phyloP scores from a whole-genome alignment of 2,329 filamentous ascomycete genomes.

The Aspergillus jensenii region DNA sequence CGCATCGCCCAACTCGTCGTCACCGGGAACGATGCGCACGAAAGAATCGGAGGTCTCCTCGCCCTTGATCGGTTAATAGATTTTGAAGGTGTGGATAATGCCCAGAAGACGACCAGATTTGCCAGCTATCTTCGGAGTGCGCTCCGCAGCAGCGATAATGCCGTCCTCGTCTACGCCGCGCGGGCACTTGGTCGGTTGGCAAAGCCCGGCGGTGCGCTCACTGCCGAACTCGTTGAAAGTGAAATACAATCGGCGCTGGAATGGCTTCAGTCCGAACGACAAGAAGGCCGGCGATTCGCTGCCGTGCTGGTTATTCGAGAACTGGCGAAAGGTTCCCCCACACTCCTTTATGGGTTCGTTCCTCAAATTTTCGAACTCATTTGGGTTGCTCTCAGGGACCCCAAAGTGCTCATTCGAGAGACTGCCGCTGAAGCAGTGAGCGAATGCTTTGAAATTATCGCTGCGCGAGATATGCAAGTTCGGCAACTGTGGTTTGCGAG shows the following conservation, averaged over 20 bases:
- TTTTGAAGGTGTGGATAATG: constrained; percentile 91
- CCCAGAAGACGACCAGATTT: constrained; percentile 91
- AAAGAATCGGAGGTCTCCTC: constrained; percentile 87
- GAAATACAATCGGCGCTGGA: constrained; percentile 96
- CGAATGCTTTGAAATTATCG: constrained; percentile 93
- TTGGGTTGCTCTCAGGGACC: constrained; percentile 89
- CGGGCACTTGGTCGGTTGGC: constrained; percentile 87
- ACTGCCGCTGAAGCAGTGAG: constrained; percentile 91
- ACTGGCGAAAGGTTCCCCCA: constrained; percentile 87
- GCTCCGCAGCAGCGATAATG: constrained; percentile 84
- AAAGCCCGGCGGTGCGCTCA: constrained; percentile 86
- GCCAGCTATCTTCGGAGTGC: constrained; percentile 86
- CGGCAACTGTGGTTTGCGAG: constrained; percentile 85
- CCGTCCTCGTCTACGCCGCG: constrained; percentile 86
- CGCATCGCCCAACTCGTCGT: constrained; percentile 73
- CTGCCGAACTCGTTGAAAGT: constrained; percentile 92
- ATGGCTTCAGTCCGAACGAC: constrained; percentile 92
- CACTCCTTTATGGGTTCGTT: constrained; percentile 92
- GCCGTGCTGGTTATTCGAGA: constrained; percentile 89
- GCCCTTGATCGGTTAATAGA: constrained; percentile 92
- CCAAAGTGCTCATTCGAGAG: constrained; percentile 85
- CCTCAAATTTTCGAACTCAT: constrained; percentile 94
- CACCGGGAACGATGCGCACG: constrained; percentile 80
- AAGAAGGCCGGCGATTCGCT: constrained; percentile 90
- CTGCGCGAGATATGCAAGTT: constrained; percentile 84